These are phyloP conservation scores for Saxophila tyrrhenica DNA, from an alignment of 495 filamentous ascomycete genomes.

Conservation along the genomic window DNA sequence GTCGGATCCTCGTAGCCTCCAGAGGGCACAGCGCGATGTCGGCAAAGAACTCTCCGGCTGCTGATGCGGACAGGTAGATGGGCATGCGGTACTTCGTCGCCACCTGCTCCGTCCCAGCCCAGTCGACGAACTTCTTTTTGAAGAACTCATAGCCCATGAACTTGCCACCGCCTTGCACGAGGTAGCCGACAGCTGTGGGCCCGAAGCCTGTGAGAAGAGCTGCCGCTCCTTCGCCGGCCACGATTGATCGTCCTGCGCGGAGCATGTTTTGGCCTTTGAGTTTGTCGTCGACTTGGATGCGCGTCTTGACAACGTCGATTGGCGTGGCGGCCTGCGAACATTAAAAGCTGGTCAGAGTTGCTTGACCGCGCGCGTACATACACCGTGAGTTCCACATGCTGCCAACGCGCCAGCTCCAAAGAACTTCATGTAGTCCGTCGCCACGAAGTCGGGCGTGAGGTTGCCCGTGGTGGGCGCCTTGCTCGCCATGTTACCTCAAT, in stretches of 20 bases:
- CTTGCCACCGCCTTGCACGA: conserved; percentile 32
- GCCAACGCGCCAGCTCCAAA: conserved; percentile 1
- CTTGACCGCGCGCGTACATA: background rate
- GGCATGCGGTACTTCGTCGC: conserved; percentile 29
- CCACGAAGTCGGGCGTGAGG: background rate
- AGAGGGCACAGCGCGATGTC: conserved; percentile 36
- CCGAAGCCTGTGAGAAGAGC: conserved; percentile 29
- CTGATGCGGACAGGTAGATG: conserved; percentile 30
- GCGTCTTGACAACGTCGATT: conserved; percentile 25
- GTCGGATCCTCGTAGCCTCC: conserved; percentile 33
- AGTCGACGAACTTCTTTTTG: conserved; percentile 31
- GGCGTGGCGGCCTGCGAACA: background rate
- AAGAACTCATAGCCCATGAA: conserved; percentile 33
- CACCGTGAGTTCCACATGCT: background rate
- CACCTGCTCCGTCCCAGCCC: conserved; percentile 27
- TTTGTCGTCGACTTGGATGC: conserved; percentile 30
- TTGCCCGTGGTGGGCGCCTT: background rate
- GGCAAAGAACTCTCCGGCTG: conserved; percentile 31
- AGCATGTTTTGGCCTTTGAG: conserved; percentile 29
- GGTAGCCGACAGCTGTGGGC: conserved; percentile 29
- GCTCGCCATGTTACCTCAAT: background rate
- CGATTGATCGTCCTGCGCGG: conserved; percentile 26
- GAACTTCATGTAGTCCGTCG: background rate
- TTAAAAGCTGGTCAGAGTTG: background rate
- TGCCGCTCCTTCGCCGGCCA: conserved; percentile 25